Base-by-base conservation (phyloP, 2,329 filamentous ascomycete genomes). In the Pseudopithomyces chartarum region DNA sequence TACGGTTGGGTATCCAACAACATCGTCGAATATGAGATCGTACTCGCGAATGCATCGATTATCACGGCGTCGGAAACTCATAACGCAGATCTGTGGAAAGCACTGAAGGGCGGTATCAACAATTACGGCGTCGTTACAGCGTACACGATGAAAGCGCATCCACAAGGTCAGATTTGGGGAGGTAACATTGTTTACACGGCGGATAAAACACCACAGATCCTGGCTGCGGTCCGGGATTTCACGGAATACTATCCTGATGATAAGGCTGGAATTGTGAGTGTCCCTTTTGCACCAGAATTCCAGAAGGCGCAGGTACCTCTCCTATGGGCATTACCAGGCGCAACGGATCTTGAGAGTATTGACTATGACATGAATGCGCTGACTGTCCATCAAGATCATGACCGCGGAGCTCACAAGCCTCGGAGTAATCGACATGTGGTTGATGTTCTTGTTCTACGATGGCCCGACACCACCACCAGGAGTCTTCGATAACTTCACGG, bases 391-490 rank as follows among this genome's bases (percentile, higher is more conserved):
- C 17, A 11, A 47, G 44, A 87, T 88, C 59, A 70, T 84, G 45
- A 87, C 84, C 0, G 78, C 80, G 2, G 79, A 85, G 63, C 75
- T 81, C 15, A 78, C 79, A 0, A 60, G 75, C 3, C 66, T 78
- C 2, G 76, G 77, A 11, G 56, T 80, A 0, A 61, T 85, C 45
- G 78, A 86, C 58, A 76, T 82, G 19, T 87, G 84, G 83, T 79
- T 85, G 55, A 71, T 89, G 57, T 88, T 88, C 70, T 67, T 86
- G 34, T 88, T 86, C 75, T 88, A 88, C 68, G 84, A 89, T 68
- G 86, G 83, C 1, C 80, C 80, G 0, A 71, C 74, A 49, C 81
- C 81, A 0, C 85, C 85, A 0, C 65, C 74, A 1, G 81, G 76
- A 7, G 79, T 84, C 2, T 88, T 89, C 54, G 77, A 81, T 58